A percentile compares a stretch with the other conserved stretches of the same genome.
phyloP scores from a whole-genome alignment of 2,329 filamentous ascomycete species.

The Ophiosphaerella herpotricha region DNA sequence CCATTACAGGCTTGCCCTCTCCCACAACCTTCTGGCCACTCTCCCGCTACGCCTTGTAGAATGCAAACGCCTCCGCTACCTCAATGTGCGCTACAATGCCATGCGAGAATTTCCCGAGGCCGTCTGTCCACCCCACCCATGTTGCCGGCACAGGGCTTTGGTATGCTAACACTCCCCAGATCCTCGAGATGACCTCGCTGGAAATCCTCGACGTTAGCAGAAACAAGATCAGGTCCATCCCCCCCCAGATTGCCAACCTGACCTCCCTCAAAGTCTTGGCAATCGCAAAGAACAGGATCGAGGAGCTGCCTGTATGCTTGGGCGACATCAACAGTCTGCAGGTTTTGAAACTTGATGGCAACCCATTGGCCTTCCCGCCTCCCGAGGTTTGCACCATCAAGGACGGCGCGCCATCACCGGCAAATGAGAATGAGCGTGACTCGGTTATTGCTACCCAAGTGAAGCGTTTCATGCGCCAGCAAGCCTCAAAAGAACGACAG shows the following conservation, averaged over 20 bases:
- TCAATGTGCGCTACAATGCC: constrained; percentile 78
- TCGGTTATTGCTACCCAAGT: constrained; percentile 64
- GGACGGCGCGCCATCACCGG: constrained; percentile 49
- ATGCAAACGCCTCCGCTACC: constrained; percentile 76
- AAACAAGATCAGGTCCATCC: constrained; percentile 79
- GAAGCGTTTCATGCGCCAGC: constrained; percentile 61
- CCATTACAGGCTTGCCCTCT: constrained; percentile 69
- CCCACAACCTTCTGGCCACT: constrained; percentile 76
- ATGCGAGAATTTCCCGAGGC: constrained; percentile 69
- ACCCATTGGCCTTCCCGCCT: constrained; percentile 79
- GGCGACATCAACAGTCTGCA: constrained; percentile 89
- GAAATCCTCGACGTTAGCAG: constrained; percentile 92
- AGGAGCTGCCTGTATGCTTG: constrained; percentile 79
- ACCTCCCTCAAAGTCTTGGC: constrained; percentile 88
- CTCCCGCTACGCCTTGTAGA: constrained; percentile 74
- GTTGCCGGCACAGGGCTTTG: neutral
- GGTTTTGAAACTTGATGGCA: constrained; percentile 87
- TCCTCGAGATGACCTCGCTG: constrained; percentile 82
- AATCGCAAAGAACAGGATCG: constrained; percentile 83
- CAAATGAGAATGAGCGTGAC: constrained; percentile 64
- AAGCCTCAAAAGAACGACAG: constrained; percentile 43
- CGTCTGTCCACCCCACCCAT: constrained; percentile 51
- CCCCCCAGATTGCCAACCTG: constrained; percentile 78
- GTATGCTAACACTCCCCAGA: constrained; percentile 55
- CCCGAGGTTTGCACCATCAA: constrained; percentile 50